Evolutionary conservation across 192 early-diverging fungal species (phyloP), one percentile per base, ranked within the genome.

Genomic region (Coemansia sp.): DNA sequence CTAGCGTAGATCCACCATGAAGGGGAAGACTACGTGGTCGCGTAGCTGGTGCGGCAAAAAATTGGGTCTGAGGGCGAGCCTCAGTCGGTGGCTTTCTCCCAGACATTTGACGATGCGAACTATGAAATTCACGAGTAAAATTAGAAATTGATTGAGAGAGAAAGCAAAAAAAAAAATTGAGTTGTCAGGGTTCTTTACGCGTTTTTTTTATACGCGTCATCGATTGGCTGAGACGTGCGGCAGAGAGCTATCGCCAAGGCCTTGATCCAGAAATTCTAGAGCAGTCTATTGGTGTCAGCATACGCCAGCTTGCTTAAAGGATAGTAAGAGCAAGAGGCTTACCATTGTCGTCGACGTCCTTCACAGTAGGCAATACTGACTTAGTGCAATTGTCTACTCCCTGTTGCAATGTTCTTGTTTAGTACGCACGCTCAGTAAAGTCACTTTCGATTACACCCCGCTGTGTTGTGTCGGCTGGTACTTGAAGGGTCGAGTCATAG

Each of bases 11-110:
- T 12, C 18, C 47, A 31, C 20, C 38, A 27, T 2, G 44, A n/a
- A n/a, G 6, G 3, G 24, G 47, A 46, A 64, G 29, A 39, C 44
- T 62, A 31, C 76, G 62, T 58, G 58, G 67, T 12, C 60, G 40
- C 8, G 61, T 13, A 7, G 57, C 39, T 7, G 77, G 52, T 7
- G 74, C 69, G 2, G 82, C 68, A 73, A 79, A 84, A 27, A 84
- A 84, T 64, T 84, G 77, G 24, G 82, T 76, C 71, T 84, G 74
- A 1, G 77, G 68, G 16, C 82, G 82, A 3, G 61, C 41, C 60
- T 84, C 82, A 10, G 33, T 66, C 0, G 58, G 62, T 33, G 47
- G 41, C 58, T 76, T 84, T 53, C 75, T 84, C 8, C 70, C 74
- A 1, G 81, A 79, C 81, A 84, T 84, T 70, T 11, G 2, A 22